Base-by-base conservation (phyloP, 208 protist species). In the Trypanosoma brucei region DNA sequence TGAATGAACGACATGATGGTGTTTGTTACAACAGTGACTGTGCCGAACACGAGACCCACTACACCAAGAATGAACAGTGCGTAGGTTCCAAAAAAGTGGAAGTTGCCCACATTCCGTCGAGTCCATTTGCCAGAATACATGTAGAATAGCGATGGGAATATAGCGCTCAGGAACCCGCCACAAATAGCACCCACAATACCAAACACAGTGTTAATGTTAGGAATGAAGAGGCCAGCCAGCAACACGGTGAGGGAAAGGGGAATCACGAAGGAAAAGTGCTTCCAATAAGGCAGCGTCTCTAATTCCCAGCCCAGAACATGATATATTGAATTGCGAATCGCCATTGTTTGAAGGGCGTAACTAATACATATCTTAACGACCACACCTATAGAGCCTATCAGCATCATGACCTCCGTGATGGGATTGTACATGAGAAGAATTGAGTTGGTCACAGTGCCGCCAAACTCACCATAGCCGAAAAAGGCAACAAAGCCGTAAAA, bases 91-190 rank as follows among this genome's bases (percentile, higher is more conserved):
- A 80, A 4, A 44, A 60, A 87, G 56, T 87, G 53, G 40, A 62
- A 80, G 31, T 68, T 54, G 1, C 87, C 83, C 9, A 89, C 87
- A 0, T 53, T 66, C 61, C 71, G 48, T 46, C 76, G 31, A 0
- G 70, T 79, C 79, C 80, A 93, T 39, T 79, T 55, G 38, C 84
- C 87, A 42, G 71, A 75, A 73, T 88, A 88, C 75, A 93, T 75
- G 59, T 67, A 85, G 35, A 92, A 88, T 11, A 79, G 46, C 36
- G 84, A 79, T 3, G 88, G 88, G 54, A 88, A 86, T 8, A 91
- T 68, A 72, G 91, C 92, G 45, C 68, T 73, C 5, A 91, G 69
- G 64, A 84, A 85, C 1, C 85, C 83, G n/a, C 86, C 87, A 59
- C 71, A 86, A 11, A 94, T 59, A 4, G 75, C 79, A 56, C 91